Evolutionary conservation across 2,329 filamentous ascomycete genomes (phyloP).

Genomic region (Pestalotiopsis sp.): DNA sequence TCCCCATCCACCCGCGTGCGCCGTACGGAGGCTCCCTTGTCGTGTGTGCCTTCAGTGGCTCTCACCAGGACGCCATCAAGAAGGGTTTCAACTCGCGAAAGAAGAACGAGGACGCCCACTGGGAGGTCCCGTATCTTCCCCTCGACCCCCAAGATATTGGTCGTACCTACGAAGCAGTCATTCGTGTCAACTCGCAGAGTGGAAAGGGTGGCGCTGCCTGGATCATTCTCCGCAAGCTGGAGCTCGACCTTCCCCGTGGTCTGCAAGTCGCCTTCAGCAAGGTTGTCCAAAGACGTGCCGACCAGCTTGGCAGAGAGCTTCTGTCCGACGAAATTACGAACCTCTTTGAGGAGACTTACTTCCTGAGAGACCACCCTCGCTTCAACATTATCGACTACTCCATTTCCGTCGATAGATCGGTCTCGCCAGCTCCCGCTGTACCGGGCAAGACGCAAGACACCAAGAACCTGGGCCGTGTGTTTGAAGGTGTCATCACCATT

Average conservation of each 20-base stretch:
- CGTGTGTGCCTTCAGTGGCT: conserved; percentile 89
- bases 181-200: conserved; percentile 94
- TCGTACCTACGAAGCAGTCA: conserved; percentile 96
- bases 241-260: conserved; percentile 90
- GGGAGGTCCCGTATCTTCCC: conserved; percentile 90
- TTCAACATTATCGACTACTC: conserved; percentile 91
- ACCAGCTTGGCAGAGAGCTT: conserved; percentile 81
- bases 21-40: conserved; percentile 91
- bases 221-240: conserved; percentile 87
- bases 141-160: conserved; percentile 93
- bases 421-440: conserved; percentile 69
- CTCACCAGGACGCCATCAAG: conserved; percentile 95
- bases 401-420: conserved; percentile 81
- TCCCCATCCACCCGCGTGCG: conserved; percentile 85
- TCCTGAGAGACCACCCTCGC: conserved; percentile 78
- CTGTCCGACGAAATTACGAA: conserved; percentile 80
- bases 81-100: conserved; percentile 82
- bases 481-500: conserved; percentile 82
- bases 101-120: conserved; percentile 65
- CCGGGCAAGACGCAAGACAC: conserved; percentile 76
- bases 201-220: conserved; percentile 94
- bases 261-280: conserved; percentile 90
- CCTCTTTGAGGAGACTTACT: conserved; percentile 89
- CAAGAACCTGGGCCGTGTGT: conserved; percentile 77
- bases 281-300: conserved; percentile 81